Percentiles rank a stretch among this genome's conserved stretches.
phyloP scores from a whole-genome alignment of 345 rosid species.

The Acer negundo region DNA sequence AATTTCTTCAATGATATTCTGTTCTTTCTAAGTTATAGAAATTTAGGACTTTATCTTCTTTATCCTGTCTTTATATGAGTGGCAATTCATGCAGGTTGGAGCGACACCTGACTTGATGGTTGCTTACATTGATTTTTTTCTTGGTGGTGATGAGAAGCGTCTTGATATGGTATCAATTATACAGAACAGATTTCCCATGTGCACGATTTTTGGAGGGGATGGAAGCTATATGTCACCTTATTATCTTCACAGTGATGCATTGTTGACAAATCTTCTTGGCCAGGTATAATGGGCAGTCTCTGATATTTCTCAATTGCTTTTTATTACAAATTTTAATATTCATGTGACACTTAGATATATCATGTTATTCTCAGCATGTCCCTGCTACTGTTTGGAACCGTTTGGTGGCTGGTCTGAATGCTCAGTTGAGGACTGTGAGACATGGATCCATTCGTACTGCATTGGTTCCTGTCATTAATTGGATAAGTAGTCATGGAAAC shows the following conservation, averaged over 20 bases:
- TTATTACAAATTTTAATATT: constrained; percentile 12
- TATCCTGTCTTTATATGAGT: constrained; percentile 14
- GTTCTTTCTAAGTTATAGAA: neutral
- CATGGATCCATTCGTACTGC: constrained; percentile 81
- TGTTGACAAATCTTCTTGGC: constrained; percentile 88
- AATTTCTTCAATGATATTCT: neutral
- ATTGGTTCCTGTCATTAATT: constrained; percentile 73
- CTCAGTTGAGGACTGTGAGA: constrained; percentile 94
- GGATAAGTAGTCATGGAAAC: constrained; percentile 89
- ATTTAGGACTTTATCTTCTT: constrained; percentile 7
- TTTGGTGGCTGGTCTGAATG: constrained; percentile 92
- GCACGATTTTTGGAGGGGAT: constrained; percentile 92
- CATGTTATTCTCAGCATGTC: constrained; percentile 58
- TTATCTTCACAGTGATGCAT: constrained; percentile 72
- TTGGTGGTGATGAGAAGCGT: constrained; percentile 98
- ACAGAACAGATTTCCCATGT: constrained; percentile 93
- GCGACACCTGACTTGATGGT: constrained; percentile 96
- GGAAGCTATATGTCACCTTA: constrained; percentile 99
- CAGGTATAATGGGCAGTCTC: constrained; percentile 57
- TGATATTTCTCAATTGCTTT: neutral
- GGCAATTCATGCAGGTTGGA: constrained; percentile 70
- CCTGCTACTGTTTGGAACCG: constrained; percentile 95
- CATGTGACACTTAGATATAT: constrained; percentile 15
- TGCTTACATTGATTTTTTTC: constrained; percentile 89
- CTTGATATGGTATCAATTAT: constrained; percentile 87